Percentiles rank a stretch among this genome's conserved stretches.
These are phyloP conservation scores for Paramyrothecium roridum DNA, from an alignment of 2,329 filamentous ascomycete genomes.

Conservation along the genomic window DNA sequence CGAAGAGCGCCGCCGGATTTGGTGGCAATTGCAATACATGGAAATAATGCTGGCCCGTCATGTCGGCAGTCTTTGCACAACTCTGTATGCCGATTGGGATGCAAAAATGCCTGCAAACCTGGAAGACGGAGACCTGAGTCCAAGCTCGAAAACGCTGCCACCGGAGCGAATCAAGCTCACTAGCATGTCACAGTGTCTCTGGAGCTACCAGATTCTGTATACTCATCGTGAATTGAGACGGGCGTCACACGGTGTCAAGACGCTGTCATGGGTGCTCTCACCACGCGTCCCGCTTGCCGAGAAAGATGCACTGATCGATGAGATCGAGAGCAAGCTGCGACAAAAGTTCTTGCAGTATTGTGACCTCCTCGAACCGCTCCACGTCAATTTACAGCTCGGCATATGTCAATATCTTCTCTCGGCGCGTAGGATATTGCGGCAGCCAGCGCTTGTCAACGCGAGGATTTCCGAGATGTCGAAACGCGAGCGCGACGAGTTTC, in stretches of 20 bases:
- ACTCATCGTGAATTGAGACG: neutral
- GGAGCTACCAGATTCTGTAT: neutral
- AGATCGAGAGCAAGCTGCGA: neutral
- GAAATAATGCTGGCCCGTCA: slow-evolving; percentile 7
- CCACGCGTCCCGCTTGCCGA: neutral
- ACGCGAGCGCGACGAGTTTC: neutral
- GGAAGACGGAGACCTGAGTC: slow-evolving; percentile 5
- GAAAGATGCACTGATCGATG: neutral
- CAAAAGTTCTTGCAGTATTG: slow-evolving; percentile 2
- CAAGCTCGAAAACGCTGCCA: neutral
- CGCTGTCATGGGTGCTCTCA: neutral
- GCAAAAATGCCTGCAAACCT: slow-evolving; percentile 8
- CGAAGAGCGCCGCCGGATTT: slow-evolving; percentile 11
- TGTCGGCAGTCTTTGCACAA: slow-evolving; percentile 4
- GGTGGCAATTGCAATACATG: slow-evolving; percentile 13
- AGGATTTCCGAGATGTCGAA: neutral
- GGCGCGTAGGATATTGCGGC: neutral
- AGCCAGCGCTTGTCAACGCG: neutral
- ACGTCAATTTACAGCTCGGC: slow-evolving; percentile 1
- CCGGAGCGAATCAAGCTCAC: slow-evolving; percentile 4
- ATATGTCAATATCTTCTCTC: neutral
- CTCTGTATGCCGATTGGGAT: slow-evolving; percentile 6
- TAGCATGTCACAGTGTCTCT: slow-evolving; percentile 1
- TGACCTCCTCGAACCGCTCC: slow-evolving; percentile 1
- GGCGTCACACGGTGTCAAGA: neutral